These are phyloP conservation scores for Pulveroboletus sp. DNA, from an alignment of 768 basidiomycete genomes.

Conservation along the genomic window DNA sequence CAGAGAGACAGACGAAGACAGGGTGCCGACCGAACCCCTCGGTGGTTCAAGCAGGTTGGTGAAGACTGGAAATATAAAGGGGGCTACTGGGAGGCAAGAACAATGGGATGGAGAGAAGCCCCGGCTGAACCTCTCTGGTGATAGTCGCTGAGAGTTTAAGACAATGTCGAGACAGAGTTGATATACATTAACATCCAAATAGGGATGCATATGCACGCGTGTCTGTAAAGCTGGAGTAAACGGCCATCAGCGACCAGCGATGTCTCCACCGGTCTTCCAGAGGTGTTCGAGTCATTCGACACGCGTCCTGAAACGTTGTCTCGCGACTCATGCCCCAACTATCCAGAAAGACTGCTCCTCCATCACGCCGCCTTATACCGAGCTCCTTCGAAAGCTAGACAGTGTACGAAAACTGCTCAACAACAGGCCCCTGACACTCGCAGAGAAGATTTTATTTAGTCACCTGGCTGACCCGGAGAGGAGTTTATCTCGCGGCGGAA, in stretches of 20 bases:
- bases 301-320: slow-evolving; percentile 23
- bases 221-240: neutral
- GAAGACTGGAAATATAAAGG: slow-evolving; percentile 76
- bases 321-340: slow-evolving; percentile 40
- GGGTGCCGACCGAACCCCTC: slow-evolving; percentile 55
- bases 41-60: slow-evolving; percentile 69
- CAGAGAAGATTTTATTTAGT: slow-evolving; percentile 96
- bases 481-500: slow-evolving; percentile 57
- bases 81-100: slow-evolving; percentile 79
- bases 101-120: slow-evolving; percentile 55
- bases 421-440: slow-evolving; percentile 80
- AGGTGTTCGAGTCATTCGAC: slow-evolving; percentile 9
- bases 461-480: slow-evolving; percentile 81
- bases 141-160: neutral
- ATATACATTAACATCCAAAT: neutral
- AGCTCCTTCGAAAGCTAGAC: slow-evolving; percentile 64
- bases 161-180: neutral
- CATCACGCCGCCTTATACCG: slow-evolving; percentile 82
- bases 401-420: slow-evolving; percentile 63
- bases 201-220: neutral
- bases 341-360: slow-evolving; percentile 57
- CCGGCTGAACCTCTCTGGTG: slow-evolving; percentile 59
- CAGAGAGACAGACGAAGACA: slow-evolving; percentile 68
- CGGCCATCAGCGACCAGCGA: slow-evolving; percentile 1
- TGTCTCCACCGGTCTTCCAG: slow-evolving; percentile 22